Evolutionary conservation across 106 monocot species (phyloP).

Genomic region (Dendrobium catenatum): DNA sequence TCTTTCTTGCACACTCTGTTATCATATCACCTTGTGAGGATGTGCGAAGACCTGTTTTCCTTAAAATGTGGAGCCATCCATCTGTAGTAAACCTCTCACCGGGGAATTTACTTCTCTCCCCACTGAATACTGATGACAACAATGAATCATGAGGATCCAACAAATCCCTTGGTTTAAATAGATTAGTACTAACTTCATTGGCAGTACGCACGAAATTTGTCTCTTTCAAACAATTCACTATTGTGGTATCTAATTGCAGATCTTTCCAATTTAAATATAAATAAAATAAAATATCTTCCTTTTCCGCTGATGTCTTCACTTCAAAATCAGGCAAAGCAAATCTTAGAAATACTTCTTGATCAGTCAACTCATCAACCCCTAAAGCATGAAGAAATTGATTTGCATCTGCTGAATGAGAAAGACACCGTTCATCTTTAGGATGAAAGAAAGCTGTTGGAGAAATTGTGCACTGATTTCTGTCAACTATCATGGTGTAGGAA

Average conservation of each 20-base stretch:
- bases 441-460: slow-evolving; percentile 74
- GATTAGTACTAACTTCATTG: slow-evolving; percentile 43
- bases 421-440: slow-evolving; percentile 59
- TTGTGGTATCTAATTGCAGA: slow-evolving; percentile 52
- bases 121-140: slow-evolving; percentile 71
- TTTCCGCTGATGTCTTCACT: slow-evolving; percentile 55
- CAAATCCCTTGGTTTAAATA: slow-evolving; percentile 77
- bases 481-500: slow-evolving; percentile 50
- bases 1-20: slow-evolving; percentile 79
- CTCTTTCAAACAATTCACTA: slow-evolving; percentile 55
- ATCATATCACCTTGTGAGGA: slow-evolving; percentile 67
- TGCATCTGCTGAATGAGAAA: slow-evolving; percentile 39
- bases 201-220: slow-evolving; percentile 74
- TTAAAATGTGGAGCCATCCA: slow-evolving; percentile 78
- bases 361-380: slow-evolving; percentile 58
- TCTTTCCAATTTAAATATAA: slow-evolving; percentile 77
- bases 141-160: slow-evolving; percentile 86
- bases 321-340: slow-evolving; percentile 93
- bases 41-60: slow-evolving; percentile 68
- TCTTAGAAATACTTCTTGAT: slow-evolving; percentile 71
- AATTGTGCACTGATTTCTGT: slow-evolving; percentile 53
- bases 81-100: slow-evolving; percentile 72
- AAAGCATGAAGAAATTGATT: slow-evolving; percentile 57
- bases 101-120: slow-evolving; percentile 68
- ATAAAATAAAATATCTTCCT: slow-evolving; percentile 71